Evolutionary conservation across 2,329 filamentous ascomycete genomes (phyloP).

Genomic region (Verticillium alfalfae): DNA sequence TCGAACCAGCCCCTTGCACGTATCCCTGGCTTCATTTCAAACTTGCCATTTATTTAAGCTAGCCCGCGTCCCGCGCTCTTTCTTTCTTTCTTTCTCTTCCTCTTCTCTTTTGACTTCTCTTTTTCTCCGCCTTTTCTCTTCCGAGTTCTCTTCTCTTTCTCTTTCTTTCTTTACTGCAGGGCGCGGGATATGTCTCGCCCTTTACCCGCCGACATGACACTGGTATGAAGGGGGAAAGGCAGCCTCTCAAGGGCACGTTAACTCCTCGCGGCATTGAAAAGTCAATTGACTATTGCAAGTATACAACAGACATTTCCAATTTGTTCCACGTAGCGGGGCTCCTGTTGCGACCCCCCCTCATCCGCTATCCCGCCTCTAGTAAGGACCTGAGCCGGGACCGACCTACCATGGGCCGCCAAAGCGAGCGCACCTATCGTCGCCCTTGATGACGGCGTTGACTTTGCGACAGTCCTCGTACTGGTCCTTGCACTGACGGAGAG

Average conservation of each 20-base stretch:
- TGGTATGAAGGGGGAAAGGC: background rate
- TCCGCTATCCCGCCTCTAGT: background rate
- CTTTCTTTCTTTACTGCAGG: slow-evolving; percentile 1
- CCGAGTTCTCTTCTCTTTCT: slow-evolving; percentile 1
- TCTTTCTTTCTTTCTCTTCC: slow-evolving; percentile 3
- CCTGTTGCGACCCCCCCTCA: background rate
- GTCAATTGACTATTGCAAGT: background rate
- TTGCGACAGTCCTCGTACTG: slow-evolving; percentile 44
- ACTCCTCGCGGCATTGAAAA: background rate
- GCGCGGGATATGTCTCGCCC: background rate
- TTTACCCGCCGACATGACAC: background rate
- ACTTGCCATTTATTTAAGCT: background rate
- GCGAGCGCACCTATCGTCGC: background rate
- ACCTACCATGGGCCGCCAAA: background rate
- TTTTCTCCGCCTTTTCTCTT: slow-evolving; percentile 1
- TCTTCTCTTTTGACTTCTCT: slow-evolving; percentile 1
- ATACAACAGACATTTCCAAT: background rate
- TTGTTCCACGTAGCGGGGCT: background rate
- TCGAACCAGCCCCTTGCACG: background rate
- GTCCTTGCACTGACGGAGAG: slow-evolving; percentile 33
- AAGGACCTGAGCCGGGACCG: background rate
- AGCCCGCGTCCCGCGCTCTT: background rate
- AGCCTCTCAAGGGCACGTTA: background rate
- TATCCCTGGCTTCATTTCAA: background rate
- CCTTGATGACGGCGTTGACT: slow-evolving; percentile 25